Base-by-base conservation (phyloP, 2,329 filamentous ascomycete species). In the Pseudocercospora fuligena region DNA sequence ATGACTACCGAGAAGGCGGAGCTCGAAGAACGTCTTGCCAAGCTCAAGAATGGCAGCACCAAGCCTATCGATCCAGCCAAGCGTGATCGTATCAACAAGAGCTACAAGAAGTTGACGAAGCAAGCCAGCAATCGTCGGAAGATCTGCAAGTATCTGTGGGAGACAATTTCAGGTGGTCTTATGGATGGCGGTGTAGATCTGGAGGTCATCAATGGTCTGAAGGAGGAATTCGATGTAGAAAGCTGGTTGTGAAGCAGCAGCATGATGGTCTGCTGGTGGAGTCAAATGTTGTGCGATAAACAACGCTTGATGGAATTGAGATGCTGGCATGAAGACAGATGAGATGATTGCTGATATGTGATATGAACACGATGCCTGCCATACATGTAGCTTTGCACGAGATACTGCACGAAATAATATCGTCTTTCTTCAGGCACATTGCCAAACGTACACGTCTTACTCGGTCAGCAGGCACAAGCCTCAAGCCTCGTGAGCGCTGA, bases 131-230 rank as follows among this genome's bases (percentile, higher is more conserved):
- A 74, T 54, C 82, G 86, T 66, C 80, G 80, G 75, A 82, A 77
- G 73, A 85, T 88, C 69, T 82, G 80, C 60, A 74, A 70, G 58
- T 82, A 86, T 67, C 72, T 87, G 70, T 88, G 86, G 86, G 77
- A 70, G 59, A 73, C 77, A 64, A 82, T 86, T 69, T 80, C 80
- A 65, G 84, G 83, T 53, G 73, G 78, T 31, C 66, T 87, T 69
- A 78, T 81, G 33, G 83, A 85, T 64, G 79, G 78, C 51, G 82
- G 83, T 43, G 40, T 11, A n/a, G 40, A 43, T 19, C 40, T 2
- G 76, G 61, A 66, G 54, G n/a, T 33, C n/a, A 81, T 79, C 61
- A 67, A 69, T 59, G 73, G 73, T 57, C 53, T 68, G 49, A 75
- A 73, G 84, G 87, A 82, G 74, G 69, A 63, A 51, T 59, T 75